Evolutionary conservation across 2,329 filamentous ascomycete genomes (phyloP), one percentile per base, ranked within the genome.

Genomic region (Epichloe hybrida): DNA sequence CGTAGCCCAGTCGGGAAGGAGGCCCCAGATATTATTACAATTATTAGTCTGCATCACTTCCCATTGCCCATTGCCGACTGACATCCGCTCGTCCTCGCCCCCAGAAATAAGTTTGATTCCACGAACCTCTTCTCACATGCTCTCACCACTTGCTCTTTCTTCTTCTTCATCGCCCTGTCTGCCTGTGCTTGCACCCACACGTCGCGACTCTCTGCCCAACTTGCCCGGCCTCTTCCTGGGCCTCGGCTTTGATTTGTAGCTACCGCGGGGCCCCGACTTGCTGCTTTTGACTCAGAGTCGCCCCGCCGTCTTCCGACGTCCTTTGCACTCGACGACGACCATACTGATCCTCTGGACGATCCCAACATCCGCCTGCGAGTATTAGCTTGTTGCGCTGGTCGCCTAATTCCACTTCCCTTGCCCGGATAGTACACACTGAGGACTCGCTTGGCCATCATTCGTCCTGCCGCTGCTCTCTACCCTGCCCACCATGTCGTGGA

Each of bases 401-500:
- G 13, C 9, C 13, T 27, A 4, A n/a, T 27, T 34, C 23, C 12
- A 43, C 12, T 8, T 15, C 11, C 9, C 38, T 21, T 9, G 2
- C n/a, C 35, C 27, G 13, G 35, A 5, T 9, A 38, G 21, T 4
- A 31, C 27, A 23, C 39, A 34, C 35, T 15, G 21, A n/a, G 23
- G 3, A 17, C 48, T 21, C 15, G 15, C 41, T 36, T 12, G 41
- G 5, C n/a, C 36, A 34, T 40, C 37, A 13, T 23, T 36, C n/a
- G 35, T 36, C 15, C 38, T 20, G n/a, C 38, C 35, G 37, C 20
- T 34, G 27, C 31, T 15, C 38, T 43, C 40, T 15, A 12, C 13
- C n/a, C 37, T 52, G 54, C 57, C 61, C 62, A 60, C 57, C 68
- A 96, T 96, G 90, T 86, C 86, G 75, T 97, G 91, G 91, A 95